These are phyloP conservation scores for Sporothrix sp. DNA, from an alignment of 2,329 filamentous ascomycete genomes.

Conservation along the genomic window DNA sequence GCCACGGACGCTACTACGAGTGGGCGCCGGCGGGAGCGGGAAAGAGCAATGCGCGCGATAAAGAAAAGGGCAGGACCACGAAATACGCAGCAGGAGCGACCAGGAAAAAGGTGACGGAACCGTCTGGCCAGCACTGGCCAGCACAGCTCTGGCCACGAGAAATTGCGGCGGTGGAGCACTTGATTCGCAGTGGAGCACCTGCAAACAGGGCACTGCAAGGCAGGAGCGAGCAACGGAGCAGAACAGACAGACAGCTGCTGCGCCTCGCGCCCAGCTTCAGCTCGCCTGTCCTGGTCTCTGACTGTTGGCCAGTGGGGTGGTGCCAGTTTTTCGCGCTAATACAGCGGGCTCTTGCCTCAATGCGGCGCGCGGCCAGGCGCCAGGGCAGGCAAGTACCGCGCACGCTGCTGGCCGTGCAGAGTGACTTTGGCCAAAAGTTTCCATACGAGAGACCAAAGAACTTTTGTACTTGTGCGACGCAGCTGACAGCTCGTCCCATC, in stretches of 20 bases:
- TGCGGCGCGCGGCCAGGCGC: not conserved
- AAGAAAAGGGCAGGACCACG: not conserved
- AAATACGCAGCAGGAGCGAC: not conserved
- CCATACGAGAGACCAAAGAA: no score
- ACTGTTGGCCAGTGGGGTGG: constrained; percentile 7
- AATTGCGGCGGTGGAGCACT: no score
- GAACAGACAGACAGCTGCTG: constrained; percentile 4
- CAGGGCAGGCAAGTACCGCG: not conserved
- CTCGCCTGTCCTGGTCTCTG: not conserved
- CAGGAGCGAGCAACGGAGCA: not conserved
- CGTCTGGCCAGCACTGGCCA: no score
- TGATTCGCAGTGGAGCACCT: no score
- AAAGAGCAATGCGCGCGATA: constrained; percentile 8
- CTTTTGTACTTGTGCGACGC: no score
- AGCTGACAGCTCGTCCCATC: no score
- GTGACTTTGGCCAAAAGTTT: no score
- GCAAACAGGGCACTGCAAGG: not conserved
- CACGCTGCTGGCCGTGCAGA: not conserved
- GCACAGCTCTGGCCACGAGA: no score
- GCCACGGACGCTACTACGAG: no score
- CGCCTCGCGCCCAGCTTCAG: no score
- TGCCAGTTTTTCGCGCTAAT: not conserved
- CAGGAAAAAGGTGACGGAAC: constrained; percentile 1
- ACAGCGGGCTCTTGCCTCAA: not conserved
- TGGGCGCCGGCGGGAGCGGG: constrained; percentile 3